Evolutionary conservation across 139 green algal species (phyloP).

Genomic region (Tetradesmus lagerheimii): DNA sequence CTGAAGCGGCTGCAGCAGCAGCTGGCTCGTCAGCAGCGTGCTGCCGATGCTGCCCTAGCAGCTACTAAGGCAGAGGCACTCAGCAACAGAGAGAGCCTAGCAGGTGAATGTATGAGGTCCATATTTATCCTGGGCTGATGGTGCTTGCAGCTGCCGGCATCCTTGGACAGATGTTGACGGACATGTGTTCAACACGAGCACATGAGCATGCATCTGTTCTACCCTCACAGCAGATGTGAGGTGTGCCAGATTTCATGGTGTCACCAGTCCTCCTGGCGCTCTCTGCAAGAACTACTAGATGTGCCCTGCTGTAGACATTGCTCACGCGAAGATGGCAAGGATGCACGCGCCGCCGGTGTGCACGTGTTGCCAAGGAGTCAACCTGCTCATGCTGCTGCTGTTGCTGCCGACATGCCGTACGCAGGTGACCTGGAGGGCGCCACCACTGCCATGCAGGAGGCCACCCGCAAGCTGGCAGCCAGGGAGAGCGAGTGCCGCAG

Average conservation of each 20-base stretch:
- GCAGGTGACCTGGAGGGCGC: constrained; percentile 32
- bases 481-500: background rate
- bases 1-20: constrained; percentile 22
- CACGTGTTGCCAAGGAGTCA: no score
- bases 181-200: no score
- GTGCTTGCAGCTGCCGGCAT: background rate
- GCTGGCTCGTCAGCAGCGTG: constrained; percentile 27
- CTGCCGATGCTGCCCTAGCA: constrained; percentile 10
- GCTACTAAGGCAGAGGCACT: background rate
- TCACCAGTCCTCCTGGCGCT: background rate
- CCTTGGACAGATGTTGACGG: background rate
- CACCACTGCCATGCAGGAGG: constrained; percentile 17
- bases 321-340: no score
- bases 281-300: background rate
- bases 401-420: no score
- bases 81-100: constrained; percentile 24
- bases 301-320: no score
- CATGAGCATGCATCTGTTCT: no score
- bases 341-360: no score
- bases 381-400: background rate
- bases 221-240: no score
- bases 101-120: constrained; percentile 6
- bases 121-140: no score
- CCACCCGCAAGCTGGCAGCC: constrained; percentile 15
- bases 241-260: background rate